Evolutionary conservation across 2,329 filamentous ascomycete species (phyloP), one percentile per base, ranked within the genome.

Genomic region (Sarocladium kiliense): DNA sequence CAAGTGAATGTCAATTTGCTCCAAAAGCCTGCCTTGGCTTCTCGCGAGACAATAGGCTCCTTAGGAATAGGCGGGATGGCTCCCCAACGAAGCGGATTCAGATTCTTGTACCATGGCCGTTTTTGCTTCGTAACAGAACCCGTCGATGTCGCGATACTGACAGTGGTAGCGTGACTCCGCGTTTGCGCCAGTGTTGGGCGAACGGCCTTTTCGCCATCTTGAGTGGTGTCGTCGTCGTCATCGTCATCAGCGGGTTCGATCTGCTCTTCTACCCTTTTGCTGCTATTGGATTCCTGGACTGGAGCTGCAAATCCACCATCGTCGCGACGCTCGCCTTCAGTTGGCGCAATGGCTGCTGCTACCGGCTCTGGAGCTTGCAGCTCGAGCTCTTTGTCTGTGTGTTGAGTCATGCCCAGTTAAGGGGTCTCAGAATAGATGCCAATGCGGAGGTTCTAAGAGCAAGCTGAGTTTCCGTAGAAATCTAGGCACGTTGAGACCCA

Each of bases 1-100:
- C 93, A 97, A 68, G 91, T 84, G 66, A 96, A 97, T 3, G 87
- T 87, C 21, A 96, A 68, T 56, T 78, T 68, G 71, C 89, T 96
- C 59, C 94, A 80, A 64, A 91, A 86, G 2, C 80, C 74, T 4
- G 92, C 92, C 3, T 74, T 77, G 66, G 90, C 78, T 71, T 97
- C 92, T 58, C 80, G 81, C 5, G 84, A 91, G 0, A 77, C 68
- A 6, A 62, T 63, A 55, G 76, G 75, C 62, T 77, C 75, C 49
- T 78, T 70, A 36, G 85, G 84, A 1, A 86, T 72, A 0, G 79
- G 74, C 1, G 83, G 81, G 2, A 77, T 70, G 32, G 67, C 59
- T 3, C 82, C 80, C 84, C 84, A 87, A 65, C 74, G 74, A 60
- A 87, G 63, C 2, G 85, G 85, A 61, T 87, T 87, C 30, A 77